phyloP scores from a whole-genome alignment of 192 early-diverging fungal genomes.

The Coemansia sp. region DNA sequence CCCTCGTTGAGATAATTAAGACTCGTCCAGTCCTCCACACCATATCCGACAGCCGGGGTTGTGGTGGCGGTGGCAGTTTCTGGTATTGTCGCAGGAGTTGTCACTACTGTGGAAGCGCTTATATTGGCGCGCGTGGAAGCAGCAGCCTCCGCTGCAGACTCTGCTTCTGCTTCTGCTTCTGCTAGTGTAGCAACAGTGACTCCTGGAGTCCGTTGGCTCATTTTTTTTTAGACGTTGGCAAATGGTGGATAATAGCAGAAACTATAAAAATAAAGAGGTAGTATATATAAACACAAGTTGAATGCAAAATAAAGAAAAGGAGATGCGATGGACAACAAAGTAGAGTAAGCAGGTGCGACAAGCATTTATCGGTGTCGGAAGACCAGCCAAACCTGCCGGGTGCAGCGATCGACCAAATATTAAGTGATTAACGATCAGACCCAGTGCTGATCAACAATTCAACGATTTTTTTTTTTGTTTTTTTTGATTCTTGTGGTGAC shows the following conservation, averaged over 20 bases:
- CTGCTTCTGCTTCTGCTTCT: conserved; percentile 12
- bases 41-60: conserved; percentile 12
- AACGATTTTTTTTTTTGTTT: conserved; percentile 19
- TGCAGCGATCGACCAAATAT: conserved; percentile 6
- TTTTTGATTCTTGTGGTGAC: neutral
- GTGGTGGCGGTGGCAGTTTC: conserved; percentile 11
- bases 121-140: conserved; percentile 1
- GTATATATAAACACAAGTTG: neutral
- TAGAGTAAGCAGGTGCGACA: too few relatives aligned
- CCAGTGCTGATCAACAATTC: neutral
- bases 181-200: conserved; percentile 5
- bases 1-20: conserved; percentile 31
- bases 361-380: too few relatives aligned
- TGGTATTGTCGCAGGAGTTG: conserved; percentile 5
- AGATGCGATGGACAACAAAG: too few relatives aligned
- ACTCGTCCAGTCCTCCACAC: conserved; percentile 26
- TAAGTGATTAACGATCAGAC: conserved; percentile 3
- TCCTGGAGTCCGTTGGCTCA: conserved; percentile 11
- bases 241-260: neutral
- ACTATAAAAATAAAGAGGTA: neutral
- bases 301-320: conserved; percentile 2
- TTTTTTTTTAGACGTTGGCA: conserved; percentile 1
- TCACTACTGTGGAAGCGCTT: neutral
- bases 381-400: neutral
- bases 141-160: conserved; percentile 13